phyloP scores from a whole-genome alignment of 495 filamentous ascomycete species.

The Penicillium nucicola region DNA sequence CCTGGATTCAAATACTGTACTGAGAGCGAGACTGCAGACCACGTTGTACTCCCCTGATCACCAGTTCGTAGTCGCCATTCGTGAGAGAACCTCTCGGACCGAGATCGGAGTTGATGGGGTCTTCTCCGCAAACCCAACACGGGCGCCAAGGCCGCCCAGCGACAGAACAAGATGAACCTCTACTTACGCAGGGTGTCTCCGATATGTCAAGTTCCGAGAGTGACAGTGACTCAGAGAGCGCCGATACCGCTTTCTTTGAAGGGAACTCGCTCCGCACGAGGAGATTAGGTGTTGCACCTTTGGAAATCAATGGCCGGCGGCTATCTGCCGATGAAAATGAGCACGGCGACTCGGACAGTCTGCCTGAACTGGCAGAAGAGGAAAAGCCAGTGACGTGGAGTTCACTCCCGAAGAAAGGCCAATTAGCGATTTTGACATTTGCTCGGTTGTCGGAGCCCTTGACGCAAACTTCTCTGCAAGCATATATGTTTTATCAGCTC shows the following conservation, averaged over 20 bases:
- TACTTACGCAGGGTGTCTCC: background rate
- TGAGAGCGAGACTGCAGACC: background rate
- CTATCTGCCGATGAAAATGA: constrained; percentile 16
- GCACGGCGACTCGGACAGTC: constrained; percentile 15
- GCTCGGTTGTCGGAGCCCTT: constrained; percentile 76
- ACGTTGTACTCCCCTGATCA: background rate
- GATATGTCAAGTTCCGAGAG: background rate
- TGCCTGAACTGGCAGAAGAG: background rate
- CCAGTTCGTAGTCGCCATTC: background rate
- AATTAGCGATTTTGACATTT: constrained; percentile 70
- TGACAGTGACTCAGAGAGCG: constrained; percentile 16
- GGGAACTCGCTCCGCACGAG: constrained; percentile 2
- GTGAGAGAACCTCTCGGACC: constrained; percentile 7
- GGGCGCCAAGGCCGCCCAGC: constrained; percentile 3
- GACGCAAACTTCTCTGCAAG: constrained; percentile 71
- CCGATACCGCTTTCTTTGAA: constrained; percentile 16
- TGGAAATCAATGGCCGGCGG: constrained; percentile 16
- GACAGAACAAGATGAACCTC: background rate
- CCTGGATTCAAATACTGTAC: background rate
- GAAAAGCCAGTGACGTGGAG: constrained; percentile 59
- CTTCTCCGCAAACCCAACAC: constrained; percentile 1
- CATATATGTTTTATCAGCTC: constrained; percentile 73
- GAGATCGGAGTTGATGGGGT: constrained; percentile 14
- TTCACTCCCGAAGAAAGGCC: constrained; percentile 69
- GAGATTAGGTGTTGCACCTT: constrained; percentile 12